Evolutionary conservation across 306 rosid genomes (phyloP).

Genomic region (Gleditsia sinensis): DNA sequence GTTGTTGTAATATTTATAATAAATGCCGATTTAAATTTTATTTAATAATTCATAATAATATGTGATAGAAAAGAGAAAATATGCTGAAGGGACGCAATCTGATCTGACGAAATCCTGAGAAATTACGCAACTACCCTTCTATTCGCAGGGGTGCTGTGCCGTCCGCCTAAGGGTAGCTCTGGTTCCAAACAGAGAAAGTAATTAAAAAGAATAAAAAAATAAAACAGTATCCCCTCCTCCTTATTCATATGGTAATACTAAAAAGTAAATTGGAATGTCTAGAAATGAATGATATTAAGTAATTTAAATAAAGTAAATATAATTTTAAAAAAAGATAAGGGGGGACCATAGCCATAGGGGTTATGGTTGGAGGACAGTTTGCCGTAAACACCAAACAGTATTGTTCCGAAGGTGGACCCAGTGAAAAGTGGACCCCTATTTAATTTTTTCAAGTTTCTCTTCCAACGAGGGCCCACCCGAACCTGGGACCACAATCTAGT

Average conservation of each 20-base stretch:
- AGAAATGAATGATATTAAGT: too few relatives aligned
- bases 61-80: too few relatives aligned
- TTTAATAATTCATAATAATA: too few relatives aligned
- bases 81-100: too few relatives aligned
- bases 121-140: not conserved
- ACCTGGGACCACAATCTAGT: constrained; percentile 37
- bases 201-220: not conserved
- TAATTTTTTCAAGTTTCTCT: not conserved
- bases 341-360: constrained; percentile 28
- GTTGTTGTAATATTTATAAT: too few relatives aligned
- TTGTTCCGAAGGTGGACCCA: not conserved
- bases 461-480: constrained; percentile 11
- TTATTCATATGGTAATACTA: too few relatives aligned
- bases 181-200: not conserved
- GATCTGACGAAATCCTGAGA: not conserved
- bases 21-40: not conserved
- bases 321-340: not conserved
- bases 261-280: too few relatives aligned
- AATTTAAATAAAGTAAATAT: not conserved
- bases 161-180: constrained; percentile 23
- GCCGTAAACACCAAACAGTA: constrained; percentile 23
- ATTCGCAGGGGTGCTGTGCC: not conserved
- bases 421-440: not conserved
- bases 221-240: too few relatives aligned
- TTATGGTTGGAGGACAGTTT: constrained; percentile 32